phyloP scores from a whole-genome alignment of 2,329 filamentous ascomycete species.

The Coniochaeta sp. region DNA sequence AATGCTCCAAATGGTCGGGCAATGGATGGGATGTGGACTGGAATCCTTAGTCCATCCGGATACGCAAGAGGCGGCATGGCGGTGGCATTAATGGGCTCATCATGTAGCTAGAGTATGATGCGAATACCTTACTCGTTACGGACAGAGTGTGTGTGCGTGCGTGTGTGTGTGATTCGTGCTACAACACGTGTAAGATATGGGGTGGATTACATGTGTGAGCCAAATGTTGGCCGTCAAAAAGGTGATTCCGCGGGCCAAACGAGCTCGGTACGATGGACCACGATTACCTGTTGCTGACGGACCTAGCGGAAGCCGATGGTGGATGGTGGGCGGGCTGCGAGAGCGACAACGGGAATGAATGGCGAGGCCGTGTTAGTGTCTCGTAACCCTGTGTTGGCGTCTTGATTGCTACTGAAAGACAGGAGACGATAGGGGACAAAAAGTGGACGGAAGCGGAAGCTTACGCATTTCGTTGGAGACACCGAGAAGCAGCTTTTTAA shows the following conservation, averaged over 20 bases:
- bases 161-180: background rate
- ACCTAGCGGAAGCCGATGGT: background rate
- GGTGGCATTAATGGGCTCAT: background rate
- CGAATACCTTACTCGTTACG: background rate
- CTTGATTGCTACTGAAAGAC: background rate
- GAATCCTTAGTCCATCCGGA: too few relatives aligned
- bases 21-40: too few relatives aligned
- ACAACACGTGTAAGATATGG: constrained; percentile 1
- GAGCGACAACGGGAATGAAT: background rate
- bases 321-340: too few relatives aligned
- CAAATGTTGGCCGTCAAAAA: background rate
- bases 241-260: background rate
- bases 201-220: background rate
- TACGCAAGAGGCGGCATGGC: background rate
- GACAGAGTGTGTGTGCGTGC: too few relatives aligned
- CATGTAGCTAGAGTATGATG: background rate
- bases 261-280: too few relatives aligned
- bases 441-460: background rate
- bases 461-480: background rate
- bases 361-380: too few relatives aligned
- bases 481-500: too few relatives aligned
- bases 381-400: too few relatives aligned
- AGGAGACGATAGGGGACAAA: background rate
- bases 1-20: background rate
- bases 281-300: background rate